These are phyloP conservation scores for Geum urbanum DNA, from an alignment of 306 rosid genomes.

Conservation along the genomic window DNA sequence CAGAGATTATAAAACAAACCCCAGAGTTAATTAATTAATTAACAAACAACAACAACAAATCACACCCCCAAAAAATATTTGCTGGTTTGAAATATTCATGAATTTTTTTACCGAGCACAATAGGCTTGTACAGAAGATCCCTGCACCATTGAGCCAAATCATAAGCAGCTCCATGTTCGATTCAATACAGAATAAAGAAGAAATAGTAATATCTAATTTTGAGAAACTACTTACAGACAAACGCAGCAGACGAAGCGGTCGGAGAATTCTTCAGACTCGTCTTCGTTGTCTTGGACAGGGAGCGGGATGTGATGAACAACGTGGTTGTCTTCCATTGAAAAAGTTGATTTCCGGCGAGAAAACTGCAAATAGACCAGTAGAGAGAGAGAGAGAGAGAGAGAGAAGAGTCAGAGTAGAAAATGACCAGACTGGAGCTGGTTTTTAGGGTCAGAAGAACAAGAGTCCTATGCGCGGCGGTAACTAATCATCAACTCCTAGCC, in stretches of 20 bases:
- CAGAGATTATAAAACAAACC: not conserved
- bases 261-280: conserved; percentile 38
- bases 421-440: too few relatives aligned
- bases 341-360: too few relatives aligned
- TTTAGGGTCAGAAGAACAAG: too few relatives aligned
- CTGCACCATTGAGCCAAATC: conserved; percentile 35
- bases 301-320: not conserved
- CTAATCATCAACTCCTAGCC: too few relatives aligned
- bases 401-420: too few relatives aligned
- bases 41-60: not conserved
- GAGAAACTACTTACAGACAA: conserved; percentile 51
- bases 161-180: not conserved
- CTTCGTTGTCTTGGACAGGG: conserved; percentile 18
- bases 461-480: too few relatives aligned
- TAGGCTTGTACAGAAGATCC: conserved; percentile 82
- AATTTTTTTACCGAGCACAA: conserved; percentile 65
- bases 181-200: not conserved
- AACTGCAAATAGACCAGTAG: too few relatives aligned
- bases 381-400: not conserved
- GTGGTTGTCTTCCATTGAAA: conserved; percentile 21
- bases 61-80: not conserved
- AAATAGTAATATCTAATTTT: too few relatives aligned
- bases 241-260: conserved; percentile 67
- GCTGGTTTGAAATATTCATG: not conserved
- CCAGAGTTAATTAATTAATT: too few relatives aligned